Evolutionary conservation across 2,329 filamentous ascomycete genomes (phyloP).

Genomic region (Fonsecaea erecta): DNA sequence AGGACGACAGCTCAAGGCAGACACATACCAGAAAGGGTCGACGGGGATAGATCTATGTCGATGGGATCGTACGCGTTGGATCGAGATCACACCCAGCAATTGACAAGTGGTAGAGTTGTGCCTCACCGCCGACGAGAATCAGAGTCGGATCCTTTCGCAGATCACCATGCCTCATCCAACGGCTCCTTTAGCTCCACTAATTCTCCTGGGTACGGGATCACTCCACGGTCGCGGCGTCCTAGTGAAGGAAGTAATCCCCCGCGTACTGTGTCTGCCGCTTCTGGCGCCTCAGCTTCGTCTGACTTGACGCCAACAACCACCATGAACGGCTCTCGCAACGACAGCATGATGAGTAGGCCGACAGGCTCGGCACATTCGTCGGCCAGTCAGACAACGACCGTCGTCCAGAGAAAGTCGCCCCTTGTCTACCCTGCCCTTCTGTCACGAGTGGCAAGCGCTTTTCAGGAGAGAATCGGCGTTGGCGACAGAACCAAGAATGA

Average conservation of each 20-base stretch:
- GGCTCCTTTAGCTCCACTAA: slow-evolving; percentile 35
- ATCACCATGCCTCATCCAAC: slow-evolving; percentile 30
- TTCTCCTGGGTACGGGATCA: slow-evolving; percentile 34
- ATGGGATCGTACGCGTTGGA: slow-evolving; percentile 80
- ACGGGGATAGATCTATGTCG: slow-evolving; percentile 95
- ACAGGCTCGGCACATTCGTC: slow-evolving; percentile 61
- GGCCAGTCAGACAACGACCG: slow-evolving; percentile 62
- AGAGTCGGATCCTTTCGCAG: slow-evolving; percentile 44
- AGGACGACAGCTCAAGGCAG: slow-evolving; percentile 91
- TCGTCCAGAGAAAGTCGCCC: slow-evolving; percentile 72
- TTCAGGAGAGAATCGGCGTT: slow-evolving; percentile 83
- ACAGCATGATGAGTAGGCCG: slow-evolving; percentile 60
- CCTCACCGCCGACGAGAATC: slow-evolving; percentile 73
- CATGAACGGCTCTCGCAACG: slow-evolving; percentile 59
- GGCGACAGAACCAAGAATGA: slow-evolving; percentile 95
- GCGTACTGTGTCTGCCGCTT: slow-evolving; percentile 91
- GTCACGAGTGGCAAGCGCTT: slow-evolving; percentile 90
- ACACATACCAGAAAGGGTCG: slow-evolving; percentile 85
- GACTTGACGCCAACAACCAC: slow-evolving; percentile 58
- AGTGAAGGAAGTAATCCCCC: slow-evolving; percentile 51
- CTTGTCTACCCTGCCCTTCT: slow-evolving; percentile 92
- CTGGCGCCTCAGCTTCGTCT: slow-evolving; percentile 46
- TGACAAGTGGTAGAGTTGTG: slow-evolving; percentile 89
- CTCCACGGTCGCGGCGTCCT: slow-evolving; percentile 46
- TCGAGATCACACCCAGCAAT: slow-evolving; percentile 74